These are phyloP conservation scores for Metschnikowia hibisci DNA, from an alignment of 805 yeast species.

Conservation along the genomic window DNA sequence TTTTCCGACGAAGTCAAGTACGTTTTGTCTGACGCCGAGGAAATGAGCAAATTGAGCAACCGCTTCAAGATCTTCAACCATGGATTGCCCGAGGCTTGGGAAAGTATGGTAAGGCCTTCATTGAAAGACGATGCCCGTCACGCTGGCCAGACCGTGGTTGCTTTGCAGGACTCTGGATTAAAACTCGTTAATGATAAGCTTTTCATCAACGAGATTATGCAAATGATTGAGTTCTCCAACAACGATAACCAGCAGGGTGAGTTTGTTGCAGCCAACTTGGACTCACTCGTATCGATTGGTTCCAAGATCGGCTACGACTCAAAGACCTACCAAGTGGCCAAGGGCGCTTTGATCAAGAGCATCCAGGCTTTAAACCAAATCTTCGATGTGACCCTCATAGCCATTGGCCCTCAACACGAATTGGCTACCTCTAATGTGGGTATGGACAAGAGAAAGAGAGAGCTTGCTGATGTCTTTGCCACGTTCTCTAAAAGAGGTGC, in stretches of 20 bases:
- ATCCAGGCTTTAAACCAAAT: slow-evolving; percentile 14
- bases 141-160: slow-evolving; percentile 11
- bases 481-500: slow-evolving; percentile 16
- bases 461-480: slow-evolving; percentile 17
- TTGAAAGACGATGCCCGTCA: slow-evolving; percentile 6
- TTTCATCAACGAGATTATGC: slow-evolving; percentile 48
- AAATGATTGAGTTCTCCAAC: slow-evolving; percentile 39
- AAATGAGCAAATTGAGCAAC: slow-evolving; percentile 13
- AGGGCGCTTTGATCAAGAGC: slow-evolving; percentile 26
- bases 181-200: slow-evolving; percentile 40
- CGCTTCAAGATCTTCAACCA: slow-evolving; percentile 27
- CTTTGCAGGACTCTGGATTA: slow-evolving; percentile 23
- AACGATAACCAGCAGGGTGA: slow-evolving; percentile 20
- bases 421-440: slow-evolving; percentile 10
- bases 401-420: slow-evolving; percentile 15
- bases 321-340: slow-evolving; percentile 38
- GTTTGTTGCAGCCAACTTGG: slow-evolving; percentile 35
- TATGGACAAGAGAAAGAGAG: slow-evolving; percentile 15
- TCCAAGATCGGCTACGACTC: slow-evolving; percentile 43
- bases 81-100: slow-evolving; percentile 37
- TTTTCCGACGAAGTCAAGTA: slow-evolving; percentile 28
- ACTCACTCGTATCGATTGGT: slow-evolving; percentile 41
- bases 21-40: slow-evolving; percentile 11
- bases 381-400: slow-evolving; percentile 22
- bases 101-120: slow-evolving; percentile 18